phyloP scores from a whole-genome alignment of 2,329 filamentous ascomycete genomes.

The Aureobasidium uvarum region DNA sequence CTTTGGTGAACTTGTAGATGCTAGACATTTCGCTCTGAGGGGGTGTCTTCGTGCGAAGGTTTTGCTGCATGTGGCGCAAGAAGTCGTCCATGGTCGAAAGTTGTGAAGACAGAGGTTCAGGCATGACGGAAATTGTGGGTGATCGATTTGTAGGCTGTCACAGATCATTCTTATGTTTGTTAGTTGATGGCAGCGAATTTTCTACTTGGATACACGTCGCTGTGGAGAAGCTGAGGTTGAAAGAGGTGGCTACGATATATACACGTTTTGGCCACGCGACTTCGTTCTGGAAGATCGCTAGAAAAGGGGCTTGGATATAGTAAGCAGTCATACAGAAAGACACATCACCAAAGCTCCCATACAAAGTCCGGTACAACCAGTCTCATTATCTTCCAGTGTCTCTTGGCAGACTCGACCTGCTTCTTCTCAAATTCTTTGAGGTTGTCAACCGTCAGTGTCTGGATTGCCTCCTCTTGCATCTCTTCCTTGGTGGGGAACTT shows the following conservation, averaged over 20 bases:
- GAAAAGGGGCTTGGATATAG: not conserved
- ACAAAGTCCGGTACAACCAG: slow-evolving; percentile 71
- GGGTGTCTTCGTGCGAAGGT: not conserved
- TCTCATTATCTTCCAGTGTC: slow-evolving; percentile 93
- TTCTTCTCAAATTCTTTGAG: slow-evolving; percentile 66
- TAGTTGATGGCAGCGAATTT: not conserved
- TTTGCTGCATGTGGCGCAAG: not conserved
- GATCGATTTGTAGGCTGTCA: not conserved
- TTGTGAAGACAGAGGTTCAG: not conserved
- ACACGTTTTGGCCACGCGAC: not conserved
- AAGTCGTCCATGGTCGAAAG: not conserved
- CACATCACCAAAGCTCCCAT: slow-evolving; percentile 80
- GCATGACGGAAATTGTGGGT: not conserved
- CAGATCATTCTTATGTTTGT: not conserved
- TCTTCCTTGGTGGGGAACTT: slow-evolving; percentile 37
- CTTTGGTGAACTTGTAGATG: not conserved
- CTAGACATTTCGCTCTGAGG: not conserved
- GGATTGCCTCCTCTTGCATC: slow-evolving; percentile 41
- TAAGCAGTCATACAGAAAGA: not conserved
- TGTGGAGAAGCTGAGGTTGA: slow-evolving; percentile 9
- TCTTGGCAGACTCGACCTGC: slow-evolving; percentile 72
- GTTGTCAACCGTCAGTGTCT: slow-evolving; percentile 61
- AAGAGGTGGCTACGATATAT: not conserved
- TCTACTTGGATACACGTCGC: not conserved
- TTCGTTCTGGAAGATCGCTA: not conserved